A percentile compares a stretch with the other conserved stretches of the same genome.
Conservation (phyloP, 192 early-diverging fungal species). For the Powellomyces hirtus region DNA sequence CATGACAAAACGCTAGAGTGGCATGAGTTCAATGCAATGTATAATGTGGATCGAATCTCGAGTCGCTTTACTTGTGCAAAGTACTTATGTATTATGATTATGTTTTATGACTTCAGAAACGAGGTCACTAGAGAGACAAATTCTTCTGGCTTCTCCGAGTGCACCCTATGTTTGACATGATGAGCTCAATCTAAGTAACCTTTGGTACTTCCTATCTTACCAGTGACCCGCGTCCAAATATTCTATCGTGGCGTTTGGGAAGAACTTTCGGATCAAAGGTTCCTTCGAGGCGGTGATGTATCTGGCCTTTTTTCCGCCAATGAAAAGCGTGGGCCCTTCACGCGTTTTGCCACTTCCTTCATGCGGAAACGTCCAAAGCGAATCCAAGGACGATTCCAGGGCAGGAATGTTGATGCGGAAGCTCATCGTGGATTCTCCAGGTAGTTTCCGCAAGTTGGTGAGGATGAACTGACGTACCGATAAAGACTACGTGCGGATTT, state of each 20-base stretch:
- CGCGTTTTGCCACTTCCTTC: slow-evolving; percentile 40
- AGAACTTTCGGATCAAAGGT: slow-evolving; percentile 61
- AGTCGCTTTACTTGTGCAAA: no score
- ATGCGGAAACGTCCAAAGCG: slow-evolving; percentile 41
- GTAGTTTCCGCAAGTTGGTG: slow-evolving; percentile 78
- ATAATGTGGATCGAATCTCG: no score
- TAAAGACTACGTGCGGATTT: slow-evolving; percentile 19
- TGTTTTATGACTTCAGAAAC: slow-evolving; percentile 15
- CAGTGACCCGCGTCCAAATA: slow-evolving; percentile 88
- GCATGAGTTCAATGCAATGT: no score
- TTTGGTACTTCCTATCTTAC: slow-evolving; percentile 23
- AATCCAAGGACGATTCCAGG: slow-evolving; percentile 41
- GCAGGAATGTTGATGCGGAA: slow-evolving; percentile 77
- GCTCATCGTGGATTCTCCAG: slow-evolving; percentile 40
- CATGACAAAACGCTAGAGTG: no score
- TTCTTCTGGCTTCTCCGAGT: slow-evolving; percentile 45
- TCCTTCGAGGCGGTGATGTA: slow-evolving; percentile 62
- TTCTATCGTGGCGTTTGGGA: slow-evolving; percentile 67
- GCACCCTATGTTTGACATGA: slow-evolving; percentile 31
- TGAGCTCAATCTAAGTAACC: neutral
- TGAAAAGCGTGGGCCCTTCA: slow-evolving; percentile 72
- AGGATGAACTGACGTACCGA: slow-evolving; percentile 69
- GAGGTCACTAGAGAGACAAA: slow-evolving; percentile 29
- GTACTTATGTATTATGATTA: neutral
- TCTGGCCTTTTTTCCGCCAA: slow-evolving; percentile 67